These are phyloP conservation scores for Ogataea zsoltii DNA, from an alignment of 805 yeast species.

Conservation along the genomic window DNA sequence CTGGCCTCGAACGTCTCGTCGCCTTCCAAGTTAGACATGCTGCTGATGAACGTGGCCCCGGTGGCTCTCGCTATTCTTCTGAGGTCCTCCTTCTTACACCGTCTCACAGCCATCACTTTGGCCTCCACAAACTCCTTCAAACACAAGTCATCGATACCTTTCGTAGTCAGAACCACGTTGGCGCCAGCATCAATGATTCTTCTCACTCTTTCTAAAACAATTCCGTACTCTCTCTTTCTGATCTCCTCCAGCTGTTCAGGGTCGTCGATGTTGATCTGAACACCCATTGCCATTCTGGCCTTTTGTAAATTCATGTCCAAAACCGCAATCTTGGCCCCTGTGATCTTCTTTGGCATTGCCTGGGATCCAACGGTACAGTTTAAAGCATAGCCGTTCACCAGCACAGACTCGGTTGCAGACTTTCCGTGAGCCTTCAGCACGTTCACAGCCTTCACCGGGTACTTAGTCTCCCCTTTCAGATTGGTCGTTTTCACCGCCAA, in stretches of 20 bases:
- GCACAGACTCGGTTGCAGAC: constrained; percentile 79
- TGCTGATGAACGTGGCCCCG: constrained; percentile 87
- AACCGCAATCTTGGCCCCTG: constrained; percentile 79
- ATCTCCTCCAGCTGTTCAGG: constrained; percentile 91
- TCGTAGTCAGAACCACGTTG: constrained; percentile 87
- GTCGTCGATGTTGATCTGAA: constrained; percentile 92
- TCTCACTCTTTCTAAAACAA: constrained; percentile 76
- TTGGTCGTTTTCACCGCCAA: constrained; percentile 91
- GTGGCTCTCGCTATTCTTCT: constrained; percentile 97
- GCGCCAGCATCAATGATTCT: constrained; percentile 88
- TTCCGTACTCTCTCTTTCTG: constrained; percentile 84
- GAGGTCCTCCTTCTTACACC: constrained; percentile 95
- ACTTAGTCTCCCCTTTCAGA: constrained; percentile 81
- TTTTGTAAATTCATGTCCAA: constrained; percentile 92
- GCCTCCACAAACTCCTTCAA: constrained; percentile 89
- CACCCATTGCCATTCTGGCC: constrained; percentile 98
- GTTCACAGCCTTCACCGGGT: constrained; percentile 97
- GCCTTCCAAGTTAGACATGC: constrained; percentile 92
- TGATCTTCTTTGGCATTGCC: constrained; percentile 81
- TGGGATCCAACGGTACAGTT: constrained; percentile 97
- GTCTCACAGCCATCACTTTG: constrained; percentile 92
- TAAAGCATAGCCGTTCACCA: constrained; percentile 92
- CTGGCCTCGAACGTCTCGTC: constrained; percentile 88
- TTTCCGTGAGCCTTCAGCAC: constrained; percentile 96
- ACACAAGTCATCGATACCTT: constrained; percentile 93